Base-by-base conservation (phyloP, 2,329 filamentous ascomycete species). In the Fusarium sp. region DNA sequence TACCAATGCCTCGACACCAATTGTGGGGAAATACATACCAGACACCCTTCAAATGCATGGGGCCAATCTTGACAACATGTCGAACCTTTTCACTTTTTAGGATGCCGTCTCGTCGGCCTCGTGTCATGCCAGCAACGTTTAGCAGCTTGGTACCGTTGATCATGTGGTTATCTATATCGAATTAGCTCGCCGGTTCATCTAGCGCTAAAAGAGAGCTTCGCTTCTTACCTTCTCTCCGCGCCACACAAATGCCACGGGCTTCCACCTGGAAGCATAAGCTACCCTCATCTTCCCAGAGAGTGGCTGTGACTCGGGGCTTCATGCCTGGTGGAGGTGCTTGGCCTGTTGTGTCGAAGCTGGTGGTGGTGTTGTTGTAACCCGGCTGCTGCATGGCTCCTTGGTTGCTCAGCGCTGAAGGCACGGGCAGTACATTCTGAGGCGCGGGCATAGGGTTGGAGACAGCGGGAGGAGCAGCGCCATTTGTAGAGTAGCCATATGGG, bases 191-290 rank as follows among this genome's bases (percentile, higher is more conserved):
- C 38, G 13, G 31, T 48, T 39, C 36, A 11, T 38, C 24, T 13
- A n/a, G 22, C 17, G 17, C n/a, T 8, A 9, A 20, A 20, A 42
- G 4, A 31, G 17, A 33, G 46, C 11, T 33, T 39, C 17, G 58
- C 11, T 58, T 76, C 84, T 72, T 82, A 96, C 94, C 94, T 88
- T 98, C 95, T 78, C 96, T 88, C 72, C 96, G 89, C 54, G 95
- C 95, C 59, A 98, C 96, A 79, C 96, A 99, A 54, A 99, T 95
- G 48, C 95, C 95, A 72, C 96, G 92, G 5, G 96, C 95, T 80
- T 98, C 96, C 2, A 98, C 96, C 79, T 98, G 96, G 78, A 98
- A 99, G 82, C 96, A 99, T 31, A 98, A 85, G 77, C 94, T 98
- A 34, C 96, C 96, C 78, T 99, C 96, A 72, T 99, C 96, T 83